These are phyloP conservation scores for Termitomyces sp. DNA, from an alignment of 768 basidiomycete genomes.

Conservation along the genomic window DNA sequence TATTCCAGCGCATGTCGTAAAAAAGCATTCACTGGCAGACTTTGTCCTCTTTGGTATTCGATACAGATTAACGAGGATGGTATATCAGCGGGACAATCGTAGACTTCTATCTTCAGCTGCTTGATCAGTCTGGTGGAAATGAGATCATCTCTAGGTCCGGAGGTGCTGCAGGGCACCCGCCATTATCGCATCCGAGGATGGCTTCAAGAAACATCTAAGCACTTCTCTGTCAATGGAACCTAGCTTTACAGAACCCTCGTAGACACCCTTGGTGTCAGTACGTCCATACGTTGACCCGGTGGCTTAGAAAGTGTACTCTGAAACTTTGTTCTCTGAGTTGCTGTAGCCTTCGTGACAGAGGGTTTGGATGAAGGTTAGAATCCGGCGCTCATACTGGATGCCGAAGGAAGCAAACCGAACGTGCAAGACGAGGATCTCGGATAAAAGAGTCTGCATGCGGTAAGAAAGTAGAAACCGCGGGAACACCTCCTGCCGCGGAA, in stretches of 20 bases:
- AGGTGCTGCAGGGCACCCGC: conserved; percentile 10
- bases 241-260: conserved; percentile 3
- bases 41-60: neutral
- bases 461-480: conserved; percentile 22
- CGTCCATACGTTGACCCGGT: neutral
- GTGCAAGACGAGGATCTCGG: conserved; percentile 18
- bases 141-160: conserved; percentile 8
- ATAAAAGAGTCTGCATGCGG: conserved; percentile 13
- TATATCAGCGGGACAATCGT: conserved; percentile 6
- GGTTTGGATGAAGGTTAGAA: conserved; percentile 1
- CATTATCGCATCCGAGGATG: conserved; percentile 20
- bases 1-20: neutral
- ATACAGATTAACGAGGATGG: neutral
- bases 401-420: conserved; percentile 15
- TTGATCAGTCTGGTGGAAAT: conserved; percentile 13
- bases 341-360: conserved; percentile 2
- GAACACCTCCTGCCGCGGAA: conserved; percentile 22
- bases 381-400: conserved; percentile 13
- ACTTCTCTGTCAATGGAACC: conserved; percentile 12
- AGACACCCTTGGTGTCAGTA: neutral
- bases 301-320: neutral
- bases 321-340: conserved; percentile 4
- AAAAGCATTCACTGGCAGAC: too few species aligned
- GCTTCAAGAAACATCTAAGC: conserved; percentile 6
- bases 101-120: conserved; percentile 7